These are phyloP conservation scores for Endocalyx cinctus DNA, from an alignment of 2,329 filamentous ascomycete species.

Conservation along the genomic window DNA sequence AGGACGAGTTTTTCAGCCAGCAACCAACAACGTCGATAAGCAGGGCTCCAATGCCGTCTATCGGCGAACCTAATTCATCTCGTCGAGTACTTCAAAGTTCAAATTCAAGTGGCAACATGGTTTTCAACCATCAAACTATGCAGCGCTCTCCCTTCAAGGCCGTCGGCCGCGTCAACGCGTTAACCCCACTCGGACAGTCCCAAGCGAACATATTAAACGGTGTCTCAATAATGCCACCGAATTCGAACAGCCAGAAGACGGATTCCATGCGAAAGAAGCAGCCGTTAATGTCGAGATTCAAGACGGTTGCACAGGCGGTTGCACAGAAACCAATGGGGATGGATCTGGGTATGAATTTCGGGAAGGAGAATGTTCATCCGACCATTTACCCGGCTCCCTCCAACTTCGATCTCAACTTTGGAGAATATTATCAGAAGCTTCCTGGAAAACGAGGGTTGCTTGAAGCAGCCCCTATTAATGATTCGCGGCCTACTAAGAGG, in stretches of 20 bases:
- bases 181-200: conserved; percentile 51
- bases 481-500: conserved; percentile 65
- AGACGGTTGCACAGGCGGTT: conserved; percentile 49
- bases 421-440: conserved; percentile 49
- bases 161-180: conserved; percentile 46
- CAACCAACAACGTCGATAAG: conserved; percentile 42
- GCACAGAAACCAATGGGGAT: conserved; percentile 49
- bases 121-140: conserved; percentile 52
- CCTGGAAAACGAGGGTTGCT: conserved; percentile 59
- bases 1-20: conserved; percentile 46
- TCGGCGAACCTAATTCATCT: conserved; percentile 36
- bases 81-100: conserved; percentile 45
- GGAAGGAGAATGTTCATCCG: conserved; percentile 55
- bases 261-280: conserved; percentile 67
- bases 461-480: conserved; percentile 69
- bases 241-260: conserved; percentile 48
- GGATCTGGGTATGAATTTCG: conserved; percentile 35
- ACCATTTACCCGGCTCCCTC: conserved; percentile 45
- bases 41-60: conserved; percentile 52
- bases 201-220: conserved; percentile 60
- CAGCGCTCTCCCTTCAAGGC: conserved; percentile 68
- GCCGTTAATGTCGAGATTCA: conserved; percentile 54
- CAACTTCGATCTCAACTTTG: conserved; percentile 45
- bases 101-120: conserved; percentile 57
- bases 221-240: conserved; percentile 63